These are phyloP conservation scores for Umbelopsis vinacea DNA, from an alignment of 192 early-diverging fungal genomes.

Conservation along the genomic window DNA sequence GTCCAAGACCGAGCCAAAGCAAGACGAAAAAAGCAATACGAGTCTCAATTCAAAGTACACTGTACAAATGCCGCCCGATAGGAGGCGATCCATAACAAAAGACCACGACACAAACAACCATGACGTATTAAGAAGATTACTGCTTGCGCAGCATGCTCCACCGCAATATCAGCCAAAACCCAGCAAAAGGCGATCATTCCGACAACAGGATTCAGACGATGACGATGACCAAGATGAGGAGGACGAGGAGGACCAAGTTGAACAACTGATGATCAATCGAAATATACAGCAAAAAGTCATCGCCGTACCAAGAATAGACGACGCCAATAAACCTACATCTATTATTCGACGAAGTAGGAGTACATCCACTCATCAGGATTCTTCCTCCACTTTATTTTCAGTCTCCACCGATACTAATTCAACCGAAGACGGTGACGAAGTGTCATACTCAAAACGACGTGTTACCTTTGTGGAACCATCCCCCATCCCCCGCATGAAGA, in stretches of 20 bases:
- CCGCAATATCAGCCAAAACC: conserved; percentile 1
- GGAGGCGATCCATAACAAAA: conserved; percentile 19
- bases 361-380: conserved; percentile 22
- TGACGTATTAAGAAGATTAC: conserved; percentile 10
- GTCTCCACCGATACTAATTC: conserved; percentile 13
- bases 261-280: conserved; percentile 12
- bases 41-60: conserved; percentile 5
- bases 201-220: conserved; percentile 1
- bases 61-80: conserved; percentile 4
- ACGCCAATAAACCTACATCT: conserved; percentile 7
- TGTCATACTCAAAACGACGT: conserved; percentile 23
- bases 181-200: neutral
- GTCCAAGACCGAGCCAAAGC: conserved; percentile 1
- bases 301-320: conserved; percentile 3
- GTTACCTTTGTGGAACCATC: conserved; percentile 40
- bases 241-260: conserved; percentile 4
- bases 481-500: conserved; percentile 34
- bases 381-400: neutral
- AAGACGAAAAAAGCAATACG: conserved; percentile 7
- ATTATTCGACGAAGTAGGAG: conserved; percentile 12
- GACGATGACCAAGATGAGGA: conserved; percentile 8
- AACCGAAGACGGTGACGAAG: conserved; percentile 6
- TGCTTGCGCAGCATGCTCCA: neutral
- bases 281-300: conserved; percentile 13
- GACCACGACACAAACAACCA: conserved; percentile 17